Evolutionary conservation across 306 rosid species (phyloP).

Genomic region (Dryas octopetala): DNA sequence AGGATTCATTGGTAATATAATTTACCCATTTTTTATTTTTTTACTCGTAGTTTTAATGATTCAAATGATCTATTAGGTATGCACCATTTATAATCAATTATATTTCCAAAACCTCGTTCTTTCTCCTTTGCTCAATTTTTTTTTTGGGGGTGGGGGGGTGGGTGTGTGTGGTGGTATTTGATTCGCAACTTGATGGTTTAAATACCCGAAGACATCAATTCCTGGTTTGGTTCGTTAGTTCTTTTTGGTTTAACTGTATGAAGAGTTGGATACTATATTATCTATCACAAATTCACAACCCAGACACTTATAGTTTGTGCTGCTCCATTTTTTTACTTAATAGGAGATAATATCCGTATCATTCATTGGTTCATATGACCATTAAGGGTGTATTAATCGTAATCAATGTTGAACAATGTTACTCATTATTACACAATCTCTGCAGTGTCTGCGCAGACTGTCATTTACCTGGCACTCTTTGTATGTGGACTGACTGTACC

Average conservation of each 20-base stretch:
- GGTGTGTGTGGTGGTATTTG: no score
- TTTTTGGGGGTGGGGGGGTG: no score
- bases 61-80: background rate
- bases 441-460: slow-evolving; percentile 96
- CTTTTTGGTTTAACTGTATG: background rate
- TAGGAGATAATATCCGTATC: background rate
- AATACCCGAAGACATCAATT: background rate
- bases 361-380: background rate
- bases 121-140: no score
- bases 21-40: background rate
- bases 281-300: background rate
- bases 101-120: no score
- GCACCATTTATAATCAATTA: no score
- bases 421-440: slow-evolving; percentile 21
- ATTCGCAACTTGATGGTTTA: background rate
- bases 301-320: background rate
- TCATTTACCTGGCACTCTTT: slow-evolving; percentile 97
- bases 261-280: background rate
- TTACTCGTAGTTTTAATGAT: background rate
- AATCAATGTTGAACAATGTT: slow-evolving; percentile 1
- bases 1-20: background rate
- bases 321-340: background rate
- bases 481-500: slow-evolving; percentile 99
- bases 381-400: background rate
- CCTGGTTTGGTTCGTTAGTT: background rate